phyloP scores from a whole-genome alignment of 169 alveolate species.

The Perkinsus marinus region DNA sequence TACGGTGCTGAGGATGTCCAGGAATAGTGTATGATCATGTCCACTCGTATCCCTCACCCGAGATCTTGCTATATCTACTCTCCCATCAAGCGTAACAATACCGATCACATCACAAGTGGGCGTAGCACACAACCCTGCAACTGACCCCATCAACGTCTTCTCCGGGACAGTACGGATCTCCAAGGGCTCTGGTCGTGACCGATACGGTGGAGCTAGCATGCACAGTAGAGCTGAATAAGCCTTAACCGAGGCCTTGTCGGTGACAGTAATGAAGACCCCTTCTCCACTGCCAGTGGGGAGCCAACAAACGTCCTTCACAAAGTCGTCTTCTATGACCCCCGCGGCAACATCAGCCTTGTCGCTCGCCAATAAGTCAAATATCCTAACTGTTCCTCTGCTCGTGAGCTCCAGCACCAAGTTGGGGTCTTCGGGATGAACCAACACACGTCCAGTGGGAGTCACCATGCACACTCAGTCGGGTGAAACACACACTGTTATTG shows the following conservation, averaged over 20 bases:
- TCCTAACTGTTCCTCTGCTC: not conserved
- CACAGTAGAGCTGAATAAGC: not conserved
- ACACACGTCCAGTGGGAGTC: not conserved
- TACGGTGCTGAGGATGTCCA: not conserved
- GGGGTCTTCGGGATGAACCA: not conserved
- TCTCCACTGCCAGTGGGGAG: not conserved
- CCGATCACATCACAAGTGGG: not conserved
- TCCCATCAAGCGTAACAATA: not conserved
- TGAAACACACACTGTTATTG: not conserved
- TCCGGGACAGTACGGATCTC: not conserved
- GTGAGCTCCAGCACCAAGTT: not conserved
- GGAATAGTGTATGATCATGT: not conserved
- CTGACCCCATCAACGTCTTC: not conserved
- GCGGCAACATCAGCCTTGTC: not conserved
- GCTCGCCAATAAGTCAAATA: not conserved
- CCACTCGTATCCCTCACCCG: not conserved
- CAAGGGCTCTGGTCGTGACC: not conserved
- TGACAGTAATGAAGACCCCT: not conserved
- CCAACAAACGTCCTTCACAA: not conserved
- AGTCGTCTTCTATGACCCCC: not conserved
- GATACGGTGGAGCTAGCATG: not conserved
- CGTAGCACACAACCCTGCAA: not conserved
- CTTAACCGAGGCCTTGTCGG: not conserved
- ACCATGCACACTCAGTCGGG: not conserved
- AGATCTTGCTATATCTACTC: not conserved